Percentiles rank a stretch among this genome's conserved stretches.
These are phyloP conservation scores for Fusarium sarcochroum DNA, from an alignment of 2,329 filamentous ascomycete species.

Conservation along the genomic window DNA sequence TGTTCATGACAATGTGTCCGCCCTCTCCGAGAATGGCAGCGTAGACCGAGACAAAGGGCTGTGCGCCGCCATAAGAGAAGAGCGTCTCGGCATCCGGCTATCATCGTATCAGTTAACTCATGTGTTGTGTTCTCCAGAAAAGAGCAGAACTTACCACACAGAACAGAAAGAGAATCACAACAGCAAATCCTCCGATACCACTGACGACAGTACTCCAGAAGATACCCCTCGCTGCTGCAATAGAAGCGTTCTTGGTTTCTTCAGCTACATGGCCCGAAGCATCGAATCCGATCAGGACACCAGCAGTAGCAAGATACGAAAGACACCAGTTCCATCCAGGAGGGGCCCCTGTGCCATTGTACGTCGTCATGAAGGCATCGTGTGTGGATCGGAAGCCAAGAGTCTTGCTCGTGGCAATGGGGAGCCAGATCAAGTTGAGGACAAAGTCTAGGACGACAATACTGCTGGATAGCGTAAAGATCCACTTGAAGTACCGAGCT, in stretches of 20 bases:
- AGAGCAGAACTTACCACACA: not conserved
- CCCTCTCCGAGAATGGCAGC: not conserved
- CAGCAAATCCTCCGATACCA: not conserved
- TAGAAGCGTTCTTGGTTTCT: not conserved
- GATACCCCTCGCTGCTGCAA: not conserved
- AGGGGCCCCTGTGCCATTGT: not conserved
- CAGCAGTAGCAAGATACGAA: not conserved
- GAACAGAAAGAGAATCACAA: constrained; percentile 8
- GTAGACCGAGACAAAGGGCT: constrained; percentile 7
- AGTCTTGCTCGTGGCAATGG: not conserved
- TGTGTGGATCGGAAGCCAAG: constrained; percentile 6
- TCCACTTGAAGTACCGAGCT: constrained; percentile 18
- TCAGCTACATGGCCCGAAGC: not conserved
- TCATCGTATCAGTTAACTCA: not conserved
- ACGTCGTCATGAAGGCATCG: not conserved
- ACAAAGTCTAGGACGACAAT: constrained; percentile 2
- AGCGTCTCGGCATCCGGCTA: not conserved
- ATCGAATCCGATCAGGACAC: not conserved
- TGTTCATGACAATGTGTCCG: not conserved
- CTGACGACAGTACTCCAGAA: constrained; percentile 9
- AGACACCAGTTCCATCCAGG: constrained; percentile 13
- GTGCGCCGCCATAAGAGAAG: constrained; percentile 5
- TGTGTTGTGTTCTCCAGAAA: fast-evolving
- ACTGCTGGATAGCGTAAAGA: not conserved
- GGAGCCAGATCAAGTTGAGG: constrained; percentile 11